Conservation (phyloP, 2,329 filamentous ascomycete species). For the Aspergillus japonicus region DNA sequence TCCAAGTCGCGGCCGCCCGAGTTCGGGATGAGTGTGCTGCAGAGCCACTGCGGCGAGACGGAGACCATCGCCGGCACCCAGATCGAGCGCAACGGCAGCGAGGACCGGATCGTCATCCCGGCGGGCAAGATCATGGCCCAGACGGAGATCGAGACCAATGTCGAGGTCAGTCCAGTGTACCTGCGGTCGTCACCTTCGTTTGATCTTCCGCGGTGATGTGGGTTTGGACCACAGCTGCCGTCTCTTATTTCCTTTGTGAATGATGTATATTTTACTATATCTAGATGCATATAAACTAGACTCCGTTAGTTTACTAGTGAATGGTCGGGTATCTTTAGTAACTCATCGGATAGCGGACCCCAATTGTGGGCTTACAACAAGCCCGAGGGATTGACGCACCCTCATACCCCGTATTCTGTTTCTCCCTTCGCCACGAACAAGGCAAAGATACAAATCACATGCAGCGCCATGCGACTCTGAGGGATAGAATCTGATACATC, state of each 20-base stretch:
- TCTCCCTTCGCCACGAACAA: neutral
- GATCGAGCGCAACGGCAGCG: constrained; percentile 25
- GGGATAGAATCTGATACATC: neutral
- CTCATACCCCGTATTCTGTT: neutral
- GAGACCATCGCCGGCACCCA: constrained; percentile 24
- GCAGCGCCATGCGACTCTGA: neutral
- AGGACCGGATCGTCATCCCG: constrained; percentile 33
- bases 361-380: no score
- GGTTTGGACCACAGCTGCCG: no score
- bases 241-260: no score
- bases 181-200: neutral
- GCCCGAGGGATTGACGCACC: no score
- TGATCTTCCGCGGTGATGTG: neutral
- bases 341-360: no score
- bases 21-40: constrained; percentile 18
- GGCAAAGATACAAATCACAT: neutral
- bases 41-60: constrained; percentile 9
- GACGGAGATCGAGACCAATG: constrained; percentile 34
- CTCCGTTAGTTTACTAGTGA: no score
- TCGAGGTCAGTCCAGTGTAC: constrained; percentile 22
- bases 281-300: no score
- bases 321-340: no score
- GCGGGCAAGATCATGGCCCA: constrained; percentile 32
- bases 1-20: constrained; percentile 25
- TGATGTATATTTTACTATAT: no score